phyloP scores from a whole-genome alignment of 208 protist genomes.

The Porcisia deanei region DNA sequence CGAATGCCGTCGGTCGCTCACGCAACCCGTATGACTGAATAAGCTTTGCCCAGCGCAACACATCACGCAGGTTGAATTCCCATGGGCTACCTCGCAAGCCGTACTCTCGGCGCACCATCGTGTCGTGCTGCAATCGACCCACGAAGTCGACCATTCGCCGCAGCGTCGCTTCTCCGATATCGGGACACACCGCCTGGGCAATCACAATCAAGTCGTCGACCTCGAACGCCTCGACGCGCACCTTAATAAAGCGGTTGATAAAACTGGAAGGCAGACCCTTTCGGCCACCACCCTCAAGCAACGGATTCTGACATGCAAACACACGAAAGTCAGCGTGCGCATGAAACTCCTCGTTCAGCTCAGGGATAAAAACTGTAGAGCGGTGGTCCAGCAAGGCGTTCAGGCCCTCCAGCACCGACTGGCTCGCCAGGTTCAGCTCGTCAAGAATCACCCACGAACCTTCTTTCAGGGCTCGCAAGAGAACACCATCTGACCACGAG shows the following conservation, averaged over 20 bases:
- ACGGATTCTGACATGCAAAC: constrained; percentile 99
- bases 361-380: constrained; percentile 92
- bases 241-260: constrained; percentile 99
- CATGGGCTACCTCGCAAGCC: constrained; percentile 95
- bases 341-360: constrained; percentile 88
- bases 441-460: constrained; percentile 99
- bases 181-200: constrained; percentile 69
- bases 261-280: constrained; percentile 99
- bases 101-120: constrained; percentile 88
- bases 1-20: constrained; percentile 53
- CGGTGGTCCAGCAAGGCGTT: constrained; percentile 99
- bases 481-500: constrained; percentile 98
- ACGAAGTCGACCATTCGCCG: constrained; percentile 96
- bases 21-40: constrained; percentile 61
- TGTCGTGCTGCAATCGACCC: constrained; percentile 79
- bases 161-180: constrained; percentile 72
- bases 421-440: constrained; percentile 99
- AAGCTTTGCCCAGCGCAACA: constrained; percentile 98
- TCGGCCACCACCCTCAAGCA: constrained; percentile 97
- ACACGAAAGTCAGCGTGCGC: constrained; percentile 94
- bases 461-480: constrained; percentile 95
- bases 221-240: constrained; percentile 93
- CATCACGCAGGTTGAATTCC: constrained; percentile 99
- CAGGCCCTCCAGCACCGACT: constrained; percentile 99
- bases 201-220: constrained; percentile 90